phyloP scores from a whole-genome alignment of 768 basidiomycete genomes.

The Guyanaporus albipodus region DNA sequence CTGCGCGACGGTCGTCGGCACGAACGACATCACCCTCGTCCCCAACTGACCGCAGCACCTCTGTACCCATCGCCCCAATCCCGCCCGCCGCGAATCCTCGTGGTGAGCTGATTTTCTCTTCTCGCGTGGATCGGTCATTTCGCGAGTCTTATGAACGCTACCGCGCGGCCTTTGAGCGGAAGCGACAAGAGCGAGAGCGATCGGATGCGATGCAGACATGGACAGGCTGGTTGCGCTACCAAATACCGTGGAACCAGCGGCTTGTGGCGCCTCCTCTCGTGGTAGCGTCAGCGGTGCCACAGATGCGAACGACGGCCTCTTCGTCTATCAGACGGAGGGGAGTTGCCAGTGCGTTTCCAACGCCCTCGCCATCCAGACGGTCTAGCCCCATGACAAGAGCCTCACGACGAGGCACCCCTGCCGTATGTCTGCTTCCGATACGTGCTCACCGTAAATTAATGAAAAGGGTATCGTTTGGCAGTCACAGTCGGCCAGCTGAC shows the following conservation, averaged over 20 bases:
- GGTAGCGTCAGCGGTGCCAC: slow-evolving; percentile 9
- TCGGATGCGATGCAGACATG: slow-evolving; percentile 29
- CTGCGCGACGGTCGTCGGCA: slow-evolving; percentile 23
- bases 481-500: slow-evolving; percentile 19
- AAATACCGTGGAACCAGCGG: slow-evolving; percentile 28
- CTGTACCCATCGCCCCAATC: slow-evolving; percentile 59
- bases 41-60: slow-evolving; percentile 40
- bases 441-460: slow-evolving; percentile 27
- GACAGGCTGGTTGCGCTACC: slow-evolving; percentile 28
- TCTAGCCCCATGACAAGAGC: slow-evolving; percentile 33
- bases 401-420: slow-evolving; percentile 25
- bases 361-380: slow-evolving; percentile 30
- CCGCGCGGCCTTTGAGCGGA: slow-evolving; percentile 79
- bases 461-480: slow-evolving; percentile 11
- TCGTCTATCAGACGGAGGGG: slow-evolving; percentile 26
- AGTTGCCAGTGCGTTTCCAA: slow-evolving; percentile 24
- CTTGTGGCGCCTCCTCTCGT: slow-evolving; percentile 1
- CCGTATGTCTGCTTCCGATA: slow-evolving; percentile 19
- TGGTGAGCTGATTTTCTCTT: slow-evolving; percentile 95
- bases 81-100: slow-evolving; percentile 87
- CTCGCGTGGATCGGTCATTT: slow-evolving; percentile 76
- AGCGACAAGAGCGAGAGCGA: slow-evolving; percentile 61
- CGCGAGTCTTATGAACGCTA: slow-evolving; percentile 92
- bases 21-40: slow-evolving; percentile 28
- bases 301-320: slow-evolving; percentile 23